Evolutionary conservation across 257 asterid genomes (phyloP), one percentile per base, ranked within the genome.

Genomic region (Solanum tarapatanum): DNA sequence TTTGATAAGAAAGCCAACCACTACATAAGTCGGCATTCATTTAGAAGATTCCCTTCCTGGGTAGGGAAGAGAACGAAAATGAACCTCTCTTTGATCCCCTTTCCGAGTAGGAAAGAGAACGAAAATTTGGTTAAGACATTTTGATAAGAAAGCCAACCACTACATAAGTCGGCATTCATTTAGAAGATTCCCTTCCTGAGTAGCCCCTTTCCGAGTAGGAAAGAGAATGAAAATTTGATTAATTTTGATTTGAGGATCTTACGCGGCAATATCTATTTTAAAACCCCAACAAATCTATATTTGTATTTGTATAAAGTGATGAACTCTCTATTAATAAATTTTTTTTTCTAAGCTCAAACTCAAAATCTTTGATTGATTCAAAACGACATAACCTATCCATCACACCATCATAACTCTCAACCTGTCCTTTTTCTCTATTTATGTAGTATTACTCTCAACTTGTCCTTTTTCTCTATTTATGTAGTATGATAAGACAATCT

Each of bases 321-420:
- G 19, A 0, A 5, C 4, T 66, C 74, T 66, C 19, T 66, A 5
- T 66, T 66, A 24, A 0, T n/a, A n/a, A 24, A 1, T 6, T 12
- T 66, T 26, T 5, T 24, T 26, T 68, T 28, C 5, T 1, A 12
- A 28, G 5, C 10, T 26, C 11, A 2, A 12, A 68, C 10, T 26
- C 74, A 0, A 26, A 68, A 68, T 2, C 2, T 68, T 5, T 13
- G 0, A 64, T 2, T 66, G 2, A 5, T 66, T 3, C 2, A 26
- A 28, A 66, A 28, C 7, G 12, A 16, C 0, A 7, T 2, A 1
- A 70, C 7, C n/a, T 30, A 16, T 30, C n/a, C n/a, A 70, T 32
- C 77, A 70, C 77, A 70, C 39, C 39, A 70, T 21, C 39, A 68
- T 13, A 68, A 28, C 74, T 68, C 36, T 68, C 21, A 55, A 7